A percentile compares a stretch with the other conserved stretches of the same genome.
phyloP scores from a whole-genome alignment of 2,329 filamentous ascomycete genomes.

The Periconia digitata region DNA sequence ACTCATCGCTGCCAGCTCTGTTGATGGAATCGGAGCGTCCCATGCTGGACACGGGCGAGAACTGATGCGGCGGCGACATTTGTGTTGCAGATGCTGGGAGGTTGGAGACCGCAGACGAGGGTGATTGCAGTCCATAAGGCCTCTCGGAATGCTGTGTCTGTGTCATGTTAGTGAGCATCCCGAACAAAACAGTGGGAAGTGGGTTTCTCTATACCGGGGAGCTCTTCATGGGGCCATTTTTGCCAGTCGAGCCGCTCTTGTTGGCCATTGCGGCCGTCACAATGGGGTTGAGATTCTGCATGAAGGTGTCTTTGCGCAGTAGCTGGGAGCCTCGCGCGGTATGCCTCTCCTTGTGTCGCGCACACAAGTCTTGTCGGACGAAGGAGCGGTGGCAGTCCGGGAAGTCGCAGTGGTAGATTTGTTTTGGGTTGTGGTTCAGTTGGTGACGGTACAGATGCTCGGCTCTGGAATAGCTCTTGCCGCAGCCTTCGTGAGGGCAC shows the following conservation, averaged over 20 bases:
- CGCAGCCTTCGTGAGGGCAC: slow-evolving; percentile 83
- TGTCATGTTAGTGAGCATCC: slow-evolving; percentile 8
- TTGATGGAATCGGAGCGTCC: slow-evolving; percentile 34
- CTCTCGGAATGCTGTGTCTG: slow-evolving; percentile 18
- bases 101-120: slow-evolving; percentile 26
- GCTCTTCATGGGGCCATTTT: slow-evolving; percentile 21
- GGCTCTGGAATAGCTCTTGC: slow-evolving; percentile 93
- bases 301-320: slow-evolving; percentile 70
- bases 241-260: slow-evolving; percentile 29
- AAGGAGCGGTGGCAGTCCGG: slow-evolving; percentile 88
- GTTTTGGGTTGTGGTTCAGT: slow-evolving; percentile 92
- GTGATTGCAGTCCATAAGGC: slow-evolving; percentile 35
- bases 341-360: slow-evolving; percentile 59
- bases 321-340: slow-evolving; percentile 70
- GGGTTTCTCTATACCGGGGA: slow-evolving; percentile 21
- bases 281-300: slow-evolving; percentile 53
- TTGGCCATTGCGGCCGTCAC: slow-evolving; percentile 42
- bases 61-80: slow-evolving; percentile 39
- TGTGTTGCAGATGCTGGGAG: slow-evolving; percentile 23
- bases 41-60: slow-evolving; percentile 35
- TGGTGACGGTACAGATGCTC: slow-evolving; percentile 97
- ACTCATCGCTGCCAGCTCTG: slow-evolving; percentile 39
- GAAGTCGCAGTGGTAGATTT: slow-evolving; percentile 92
- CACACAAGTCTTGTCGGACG: slow-evolving; percentile 88
- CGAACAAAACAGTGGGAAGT: not conserved